A percentile compares a stretch with the other conserved stretches of the same genome.
phyloP scores from a whole-genome alignment of 257 asterid genomes.

The Solanum dulcamara region DNA sequence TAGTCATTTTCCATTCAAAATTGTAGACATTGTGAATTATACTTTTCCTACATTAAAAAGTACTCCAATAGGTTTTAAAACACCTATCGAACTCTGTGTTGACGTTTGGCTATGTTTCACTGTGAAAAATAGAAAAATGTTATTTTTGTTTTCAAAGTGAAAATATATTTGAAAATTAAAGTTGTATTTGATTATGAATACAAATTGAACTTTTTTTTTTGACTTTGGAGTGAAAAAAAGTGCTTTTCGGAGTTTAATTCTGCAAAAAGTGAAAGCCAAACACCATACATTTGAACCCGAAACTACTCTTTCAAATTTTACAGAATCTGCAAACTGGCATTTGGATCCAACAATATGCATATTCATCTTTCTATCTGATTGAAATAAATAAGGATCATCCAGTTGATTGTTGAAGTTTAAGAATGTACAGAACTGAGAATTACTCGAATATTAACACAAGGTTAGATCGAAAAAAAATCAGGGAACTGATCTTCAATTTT shows the following conservation, averaged over 20 bases:
- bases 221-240: no score
- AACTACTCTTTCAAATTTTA: background rate
- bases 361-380: background rate
- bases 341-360: background rate
- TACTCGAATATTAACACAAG: background rate
- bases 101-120: background rate
- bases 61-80: background rate
- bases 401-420: background rate
- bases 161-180: background rate
- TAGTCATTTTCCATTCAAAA: background rate
- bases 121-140: no score
- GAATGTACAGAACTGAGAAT: background rate
- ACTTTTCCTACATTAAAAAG: background rate
- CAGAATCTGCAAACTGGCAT: background rate
- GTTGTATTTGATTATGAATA: no score
- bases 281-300: background rate
- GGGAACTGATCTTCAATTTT: background rate
- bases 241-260: no score
- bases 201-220: no score
- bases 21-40: background rate
- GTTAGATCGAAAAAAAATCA: background rate
- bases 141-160: background rate
- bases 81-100: background rate
- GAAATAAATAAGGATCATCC: background rate
- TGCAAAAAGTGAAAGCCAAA: no score